phyloP scores from a whole-genome alignment of 1,139 yeast species.

The Nematodospora anomalae region DNA sequence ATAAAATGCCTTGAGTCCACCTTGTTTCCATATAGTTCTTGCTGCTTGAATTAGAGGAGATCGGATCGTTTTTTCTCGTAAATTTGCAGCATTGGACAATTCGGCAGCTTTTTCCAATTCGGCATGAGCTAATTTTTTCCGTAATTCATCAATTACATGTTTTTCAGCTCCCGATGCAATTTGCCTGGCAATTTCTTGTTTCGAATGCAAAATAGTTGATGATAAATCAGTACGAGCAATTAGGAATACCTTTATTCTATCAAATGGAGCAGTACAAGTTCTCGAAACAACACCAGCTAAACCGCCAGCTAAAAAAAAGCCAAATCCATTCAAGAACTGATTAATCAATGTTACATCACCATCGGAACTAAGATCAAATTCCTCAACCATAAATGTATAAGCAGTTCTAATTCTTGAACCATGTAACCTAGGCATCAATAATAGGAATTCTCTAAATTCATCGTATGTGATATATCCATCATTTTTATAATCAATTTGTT shows the following conservation, averaged over 20 bases:
- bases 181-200: constrained; percentile 46
- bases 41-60: constrained; percentile 82
- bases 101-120: constrained; percentile 23
- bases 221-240: constrained; percentile 88
- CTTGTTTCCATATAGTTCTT: constrained; percentile 78
- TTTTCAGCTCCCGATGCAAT: constrained; percentile 37
- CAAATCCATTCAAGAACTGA: constrained; percentile 80
- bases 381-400: constrained; percentile 76
- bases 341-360: constrained; percentile 86
- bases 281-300: constrained; percentile 95
- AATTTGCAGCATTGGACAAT: constrained; percentile 22
- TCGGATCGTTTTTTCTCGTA: constrained; percentile 39
- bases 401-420: constrained; percentile 80
- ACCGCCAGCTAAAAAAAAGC: constrained; percentile 93
- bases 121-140: constrained; percentile 27
- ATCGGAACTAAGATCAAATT: constrained; percentile 77
- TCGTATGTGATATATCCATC: constrained; percentile 79
- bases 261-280: constrained; percentile 96
- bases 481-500: constrained; percentile 56
- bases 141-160: constrained; percentile 39
- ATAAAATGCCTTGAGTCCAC: constrained; percentile 84
- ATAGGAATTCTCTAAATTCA: constrained; percentile 79
- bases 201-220: constrained; percentile 64
- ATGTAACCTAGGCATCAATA: constrained; percentile 75
- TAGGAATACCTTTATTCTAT: constrained; percentile 86